Evolutionary conservation across 441 rosid species (phyloP), one percentile per base, ranked within the genome.

Genomic region (Croton setiger): DNA sequence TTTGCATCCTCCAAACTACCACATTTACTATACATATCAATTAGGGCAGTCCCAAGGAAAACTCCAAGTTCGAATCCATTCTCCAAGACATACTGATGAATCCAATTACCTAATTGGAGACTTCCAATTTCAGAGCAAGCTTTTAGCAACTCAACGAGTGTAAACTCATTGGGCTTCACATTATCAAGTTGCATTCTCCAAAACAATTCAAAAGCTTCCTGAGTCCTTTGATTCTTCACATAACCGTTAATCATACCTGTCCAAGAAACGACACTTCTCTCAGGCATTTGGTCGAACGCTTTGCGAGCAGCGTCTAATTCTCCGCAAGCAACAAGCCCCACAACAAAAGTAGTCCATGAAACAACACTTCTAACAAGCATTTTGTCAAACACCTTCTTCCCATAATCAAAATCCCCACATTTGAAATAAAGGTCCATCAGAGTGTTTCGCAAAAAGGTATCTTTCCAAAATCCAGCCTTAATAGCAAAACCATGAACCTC

Each of bases 1-100:
- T 84, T 85, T 7, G 96, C 76, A 43, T 86, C 87, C 35, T 80
- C 82, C 66, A 86, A 75, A 58, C 87, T 82, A 57, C 97, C 97
- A 52, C 98, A 90, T 81, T 90, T 92, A 27, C 98, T 89, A 48
- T 90, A 90, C 93, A 92, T 88, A 69, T 92, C 93, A 75, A 93
- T 85, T 0, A 93, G 84, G 7, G 98, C 90, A 76, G 90, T 87
- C 55, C 92, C 91, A 6, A 90, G 90, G 67, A 86, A 90, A 53
- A 78, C 64, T 71, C 83, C 87, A 44, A 72, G 81, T 33, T 80
- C 80, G 49, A 84, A 75, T 15, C 93, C 86, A 1, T 84, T 82
- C 75, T 90, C 86, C 23, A 87, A 81, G 20, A 91, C 88, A 27
- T 84, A 83, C 7, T 79, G 89, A 68, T 88, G 97, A 65, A 87